Percentiles rank a stretch among this genome's conserved stretches.
Evolutionary conservation across 1,139 yeast genomes (phyloP).

Genomic region (Scheffersomyces segobiensis): DNA sequence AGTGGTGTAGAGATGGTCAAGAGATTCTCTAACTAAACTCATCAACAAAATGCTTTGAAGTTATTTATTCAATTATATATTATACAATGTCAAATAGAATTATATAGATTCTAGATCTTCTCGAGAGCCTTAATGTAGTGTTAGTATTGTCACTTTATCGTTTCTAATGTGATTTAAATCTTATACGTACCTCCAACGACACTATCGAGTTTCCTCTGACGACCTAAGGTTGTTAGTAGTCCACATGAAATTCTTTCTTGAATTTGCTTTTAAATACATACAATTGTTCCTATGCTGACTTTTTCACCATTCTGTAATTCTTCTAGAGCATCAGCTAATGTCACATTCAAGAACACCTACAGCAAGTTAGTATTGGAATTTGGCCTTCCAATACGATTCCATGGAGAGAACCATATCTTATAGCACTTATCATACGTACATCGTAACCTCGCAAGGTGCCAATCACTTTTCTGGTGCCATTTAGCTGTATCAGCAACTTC

Average conservation of each 20-base stretch:
- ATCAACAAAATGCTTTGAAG: slow-evolving; percentile 3
- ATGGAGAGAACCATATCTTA: not conserved
- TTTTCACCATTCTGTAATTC: slow-evolving; percentile 52
- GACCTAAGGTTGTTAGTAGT: slow-evolving; percentile 37
- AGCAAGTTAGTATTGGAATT: slow-evolving; percentile 18
- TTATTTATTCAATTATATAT: slow-evolving; percentile 1
- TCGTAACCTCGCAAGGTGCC: slow-evolving; percentile 83
- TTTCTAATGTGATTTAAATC: not conserved
- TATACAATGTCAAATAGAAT: slow-evolving; percentile 1
- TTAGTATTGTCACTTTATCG: slow-evolving; percentile 4
- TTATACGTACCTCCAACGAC: slow-evolving; percentile 51
- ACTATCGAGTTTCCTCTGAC: slow-evolving; percentile 64
- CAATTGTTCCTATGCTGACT: slow-evolving; percentile 57
- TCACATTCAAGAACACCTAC: slow-evolving; percentile 66
- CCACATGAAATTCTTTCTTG: not conserved
- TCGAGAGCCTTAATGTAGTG: slow-evolving; percentile 23
- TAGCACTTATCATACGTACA: slow-evolving; percentile 32
- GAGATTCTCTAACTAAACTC: slow-evolving; percentile 16
- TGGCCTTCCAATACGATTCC: not conserved
- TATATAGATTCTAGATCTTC: slow-evolving; percentile 12
- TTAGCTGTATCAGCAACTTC: slow-evolving; percentile 65
- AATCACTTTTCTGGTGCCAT: slow-evolving; percentile 69
- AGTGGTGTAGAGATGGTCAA: slow-evolving; percentile 76
- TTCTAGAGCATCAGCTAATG: slow-evolving; percentile 73
- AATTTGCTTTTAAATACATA: slow-evolving; percentile 21